Evolutionary conservation across 257 asterid genomes (phyloP), one percentile per base, ranked within the genome.

Genomic region (Solanum commersonii): DNA sequence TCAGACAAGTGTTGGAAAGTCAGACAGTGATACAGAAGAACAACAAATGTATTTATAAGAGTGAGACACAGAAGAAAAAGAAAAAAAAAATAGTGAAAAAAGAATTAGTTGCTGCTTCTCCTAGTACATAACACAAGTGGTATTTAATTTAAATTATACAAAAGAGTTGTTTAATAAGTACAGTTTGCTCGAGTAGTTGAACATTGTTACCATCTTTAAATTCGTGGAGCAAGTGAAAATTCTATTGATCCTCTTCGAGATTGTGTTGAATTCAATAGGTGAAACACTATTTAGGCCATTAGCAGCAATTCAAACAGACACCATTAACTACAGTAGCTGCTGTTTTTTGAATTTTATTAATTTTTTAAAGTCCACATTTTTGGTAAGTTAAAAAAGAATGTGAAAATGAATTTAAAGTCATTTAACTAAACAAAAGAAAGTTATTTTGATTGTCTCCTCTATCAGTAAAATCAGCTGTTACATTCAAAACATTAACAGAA

Each of bases 281-380:
- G 70, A 6, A 82, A 82, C 29, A 46, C 44, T 82, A 82, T 20
- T 74, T 10, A 49, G 85, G 70, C 85, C 85, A 82, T 49, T 49
- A 49, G 70, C 70, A 82, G 85, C 85, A 81, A 81, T 81, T 27
- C 68, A 81, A 81, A 81, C 42, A 46, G 40, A 33, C 29, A 46
- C 85, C 85, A 46, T 81, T 81, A 46, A 46, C 85, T 46, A 81
- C 85, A 46, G 85, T 81, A 18, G 40, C 85, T 27, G 29, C 40
- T 44, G 16, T 27, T 79, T 42, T 77, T 7, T 13, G 4, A 60
- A 60, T 9, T 63, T 63, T 18, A 18, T 56, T n/a, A n/a, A 13
- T 5, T 79, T 44, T 27, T 42, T n/a, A 15, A 79, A 79, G 67
- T 44, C 68, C 70, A 81, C 42, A 81, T 10, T 81, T 12, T 81